Conservation (phyloP, 108 stramenopile species). For the Nitzschia inconspicua region DNA sequence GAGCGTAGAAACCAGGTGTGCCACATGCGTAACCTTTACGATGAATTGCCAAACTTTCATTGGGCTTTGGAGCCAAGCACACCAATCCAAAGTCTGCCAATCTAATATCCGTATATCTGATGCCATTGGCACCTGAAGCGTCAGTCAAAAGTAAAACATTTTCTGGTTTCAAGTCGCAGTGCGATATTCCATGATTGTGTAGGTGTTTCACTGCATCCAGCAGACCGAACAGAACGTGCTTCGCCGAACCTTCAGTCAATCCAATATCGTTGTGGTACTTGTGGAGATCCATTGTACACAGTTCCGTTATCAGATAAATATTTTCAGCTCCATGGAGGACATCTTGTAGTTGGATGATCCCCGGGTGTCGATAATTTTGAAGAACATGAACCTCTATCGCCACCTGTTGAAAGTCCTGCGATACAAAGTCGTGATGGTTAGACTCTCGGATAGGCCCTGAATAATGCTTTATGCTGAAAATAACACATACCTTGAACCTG, state of each 20-base stretch:
- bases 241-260: conserved; percentile 11
- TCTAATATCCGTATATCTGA: conserved; percentile 24
- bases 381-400: conserved; percentile 86
- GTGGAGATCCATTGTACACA: conserved; percentile 34
- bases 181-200: conserved; percentile 29
- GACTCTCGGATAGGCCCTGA: too few relatives aligned
- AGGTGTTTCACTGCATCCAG: conserved; percentile 28
- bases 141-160: conserved; percentile 39
- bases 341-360: conserved; percentile 83
- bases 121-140: conserved; percentile 4
- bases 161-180: conserved; percentile 57
- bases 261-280: conserved; percentile 21
- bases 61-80: conserved; percentile 25
- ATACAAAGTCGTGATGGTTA: too few relatives aligned
- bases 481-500: conserved; percentile 80
- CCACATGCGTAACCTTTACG: conserved; percentile 55
- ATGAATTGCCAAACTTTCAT: conserved; percentile 17
- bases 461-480: too few relatives aligned
- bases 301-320: conserved; percentile 88
- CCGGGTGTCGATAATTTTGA: conserved; percentile 76
- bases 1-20: conserved; percentile 70
- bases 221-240: conserved; percentile 37
- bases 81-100: conserved; percentile 73
- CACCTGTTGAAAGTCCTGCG: conserved; percentile 87
- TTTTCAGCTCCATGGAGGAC: conserved; percentile 82